phyloP scores from a whole-genome alignment of 331 rosid genomes.

The Arachis monticola region DNA sequence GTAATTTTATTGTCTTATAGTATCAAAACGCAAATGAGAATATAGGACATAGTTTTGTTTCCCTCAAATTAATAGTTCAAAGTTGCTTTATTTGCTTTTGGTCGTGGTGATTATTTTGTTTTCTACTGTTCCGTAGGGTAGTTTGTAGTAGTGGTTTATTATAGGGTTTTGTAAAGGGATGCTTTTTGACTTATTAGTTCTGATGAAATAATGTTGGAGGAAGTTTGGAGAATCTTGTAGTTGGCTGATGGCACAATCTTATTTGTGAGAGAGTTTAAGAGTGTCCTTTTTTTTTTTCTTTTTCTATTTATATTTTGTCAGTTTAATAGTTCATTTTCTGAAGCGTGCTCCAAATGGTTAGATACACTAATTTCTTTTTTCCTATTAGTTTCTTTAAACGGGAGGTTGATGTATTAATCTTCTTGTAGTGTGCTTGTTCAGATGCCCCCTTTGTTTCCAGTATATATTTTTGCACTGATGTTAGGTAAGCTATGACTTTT shows the following conservation, averaged over 20 bases:
- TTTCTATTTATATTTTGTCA: neutral
- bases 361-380: neutral
- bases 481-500: neutral
- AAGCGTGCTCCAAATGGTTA: neutral
- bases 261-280: constrained; percentile 5
- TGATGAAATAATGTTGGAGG: constrained; percentile 1
- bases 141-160: neutral
- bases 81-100: neutral
- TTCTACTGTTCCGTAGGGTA: neutral
- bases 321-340: constrained; percentile 1
- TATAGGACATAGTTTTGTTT: neutral
- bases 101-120: neutral
- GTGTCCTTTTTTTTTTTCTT: neutral
- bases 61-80: neutral
- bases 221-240: constrained; percentile 31
- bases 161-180: constrained; percentile 11
- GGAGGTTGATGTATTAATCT: neutral
- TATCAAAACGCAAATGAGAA: constrained; percentile 1
- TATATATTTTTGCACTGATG: neutral
- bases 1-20: constrained; percentile 2
- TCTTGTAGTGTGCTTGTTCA: neutral
- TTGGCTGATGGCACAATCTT: neutral
- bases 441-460: neutral
- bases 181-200: neutral
- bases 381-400: neutral